Evolutionary conservation across 2,329 filamentous ascomycete species (phyloP).

Genomic region (Colletotrichum karsti): DNA sequence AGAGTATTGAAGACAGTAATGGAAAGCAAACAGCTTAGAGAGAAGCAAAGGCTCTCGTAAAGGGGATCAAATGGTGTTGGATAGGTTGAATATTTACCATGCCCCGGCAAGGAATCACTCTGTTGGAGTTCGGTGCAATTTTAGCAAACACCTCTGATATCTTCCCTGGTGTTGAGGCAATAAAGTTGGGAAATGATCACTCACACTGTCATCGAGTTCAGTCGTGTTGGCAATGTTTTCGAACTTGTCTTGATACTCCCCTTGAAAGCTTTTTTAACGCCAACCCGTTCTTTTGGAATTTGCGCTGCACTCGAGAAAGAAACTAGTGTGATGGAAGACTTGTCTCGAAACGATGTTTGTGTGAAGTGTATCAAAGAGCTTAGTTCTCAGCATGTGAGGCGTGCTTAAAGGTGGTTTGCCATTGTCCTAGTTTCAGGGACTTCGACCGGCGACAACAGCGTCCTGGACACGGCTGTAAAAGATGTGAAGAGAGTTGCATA

Average conservation of each 20-base stretch:
- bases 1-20: neutral
- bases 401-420: neutral
- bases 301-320: neutral
- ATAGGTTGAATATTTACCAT: too few species aligned
- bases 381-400: neutral
- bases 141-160: too few species aligned
- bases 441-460: constrained; percentile 6
- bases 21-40: neutral
- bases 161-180: too few species aligned
- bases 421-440: constrained; percentile 1
- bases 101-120: too few species aligned
- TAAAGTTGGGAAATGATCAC: neutral
- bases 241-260: too few species aligned
- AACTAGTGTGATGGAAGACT: neutral
- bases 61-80: too few species aligned
- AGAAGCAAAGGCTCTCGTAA: too few species aligned
- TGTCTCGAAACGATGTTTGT: neutral
- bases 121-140: too few species aligned
- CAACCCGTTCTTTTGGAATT: too few species aligned
- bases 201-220: neutral
- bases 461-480: neutral
- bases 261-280: neutral
- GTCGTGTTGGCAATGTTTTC: neutral
- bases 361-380: neutral
- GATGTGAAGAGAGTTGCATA: constrained; percentile 12